Percentiles rank a stretch among this genome's conserved stretches.
Conservation (phyloP, 1,139 yeast species). For the Geotrichum klebahnii region DNA sequence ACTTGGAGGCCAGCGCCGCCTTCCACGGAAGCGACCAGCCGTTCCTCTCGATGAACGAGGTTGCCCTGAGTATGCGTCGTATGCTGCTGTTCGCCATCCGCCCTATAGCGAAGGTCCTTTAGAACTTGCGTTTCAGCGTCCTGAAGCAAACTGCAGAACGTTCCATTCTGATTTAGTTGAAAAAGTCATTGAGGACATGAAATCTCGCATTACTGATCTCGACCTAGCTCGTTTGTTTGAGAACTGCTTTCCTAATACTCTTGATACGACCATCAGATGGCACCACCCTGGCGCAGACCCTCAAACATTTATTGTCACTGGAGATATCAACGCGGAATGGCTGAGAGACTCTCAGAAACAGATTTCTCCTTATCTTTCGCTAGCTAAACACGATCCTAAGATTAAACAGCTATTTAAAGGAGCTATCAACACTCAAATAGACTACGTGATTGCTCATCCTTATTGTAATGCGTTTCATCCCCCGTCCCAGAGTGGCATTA, state of each 20-base stretch:
- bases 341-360: constrained; percentile 83
- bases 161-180: constrained; percentile 64
- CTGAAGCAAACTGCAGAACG: constrained; percentile 66
- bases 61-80: constrained; percentile 44
- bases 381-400: constrained; percentile 48
- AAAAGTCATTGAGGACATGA: constrained; percentile 53
- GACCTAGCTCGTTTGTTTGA: constrained; percentile 75
- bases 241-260: constrained; percentile 80
- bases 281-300: constrained; percentile 41
- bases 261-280: constrained; percentile 84
- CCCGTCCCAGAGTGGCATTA: constrained; percentile 58
- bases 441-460: constrained; percentile 58
- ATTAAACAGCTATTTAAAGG: constrained; percentile 60
- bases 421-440: constrained; percentile 76
- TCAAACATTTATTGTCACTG: constrained; percentile 73
- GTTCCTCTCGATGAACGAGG: constrained; percentile 17
- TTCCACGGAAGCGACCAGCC: background rate
- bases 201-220: constrained; percentile 48
- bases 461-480: constrained; percentile 93
- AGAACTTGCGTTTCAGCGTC: constrained; percentile 69
- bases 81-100: constrained; percentile 37
- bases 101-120: constrained; percentile 40
- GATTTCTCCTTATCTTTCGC: constrained; percentile 66
- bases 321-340: constrained; percentile 87
- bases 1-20: background rate